Conservation (phyloP, 2,329 filamentous ascomycete species). For the Aspergillus luchuensis region DNA sequence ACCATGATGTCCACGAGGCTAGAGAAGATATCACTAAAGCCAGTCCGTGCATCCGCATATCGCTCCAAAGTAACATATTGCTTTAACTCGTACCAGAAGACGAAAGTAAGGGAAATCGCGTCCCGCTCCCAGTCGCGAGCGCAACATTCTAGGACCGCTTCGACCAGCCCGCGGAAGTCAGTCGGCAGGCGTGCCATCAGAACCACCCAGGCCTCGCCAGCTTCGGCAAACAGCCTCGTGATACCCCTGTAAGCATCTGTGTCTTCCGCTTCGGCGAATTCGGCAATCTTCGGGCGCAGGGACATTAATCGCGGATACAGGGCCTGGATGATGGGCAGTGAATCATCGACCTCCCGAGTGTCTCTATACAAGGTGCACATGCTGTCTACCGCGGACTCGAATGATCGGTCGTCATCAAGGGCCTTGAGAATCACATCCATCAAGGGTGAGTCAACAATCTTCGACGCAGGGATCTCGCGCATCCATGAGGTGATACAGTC, state of each 20-base stretch:
- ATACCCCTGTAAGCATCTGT: conserved; percentile 82
- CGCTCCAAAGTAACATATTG: conserved; percentile 90
- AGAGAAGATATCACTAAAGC: conserved; percentile 79
- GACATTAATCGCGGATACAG: conserved; percentile 80
- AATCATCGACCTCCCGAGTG: conserved; percentile 91
- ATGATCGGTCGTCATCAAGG: conserved; percentile 72
- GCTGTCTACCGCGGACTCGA: conserved; percentile 88
- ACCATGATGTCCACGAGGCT: conserved; percentile 92
- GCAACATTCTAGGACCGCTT: conserved; percentile 89
- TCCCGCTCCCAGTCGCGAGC: conserved; percentile 85
- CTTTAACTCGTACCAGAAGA: conserved; percentile 98
- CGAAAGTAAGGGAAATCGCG: conserved; percentile 89
- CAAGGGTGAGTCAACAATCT: conserved; percentile 82
- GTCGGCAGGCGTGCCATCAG: conserved; percentile 80
- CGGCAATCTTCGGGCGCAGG: conserved; percentile 73
- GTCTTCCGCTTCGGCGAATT: conserved; percentile 78
- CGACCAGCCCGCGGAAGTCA: conserved; percentile 82
- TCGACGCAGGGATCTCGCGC: conserved; percentile 81
- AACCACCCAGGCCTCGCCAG: conserved; percentile 92
- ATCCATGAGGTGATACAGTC: conserved; percentile 98
- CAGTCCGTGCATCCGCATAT: conserved; percentile 78
- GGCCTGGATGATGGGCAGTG: conserved; percentile 74
- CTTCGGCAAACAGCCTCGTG: conserved; percentile 87
- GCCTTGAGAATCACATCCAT: conserved; percentile 79
- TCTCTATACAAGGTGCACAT: conserved; percentile 89